phyloP scores from a whole-genome alignment of 441 rosid genomes.

The Flueggea neowawraea region DNA sequence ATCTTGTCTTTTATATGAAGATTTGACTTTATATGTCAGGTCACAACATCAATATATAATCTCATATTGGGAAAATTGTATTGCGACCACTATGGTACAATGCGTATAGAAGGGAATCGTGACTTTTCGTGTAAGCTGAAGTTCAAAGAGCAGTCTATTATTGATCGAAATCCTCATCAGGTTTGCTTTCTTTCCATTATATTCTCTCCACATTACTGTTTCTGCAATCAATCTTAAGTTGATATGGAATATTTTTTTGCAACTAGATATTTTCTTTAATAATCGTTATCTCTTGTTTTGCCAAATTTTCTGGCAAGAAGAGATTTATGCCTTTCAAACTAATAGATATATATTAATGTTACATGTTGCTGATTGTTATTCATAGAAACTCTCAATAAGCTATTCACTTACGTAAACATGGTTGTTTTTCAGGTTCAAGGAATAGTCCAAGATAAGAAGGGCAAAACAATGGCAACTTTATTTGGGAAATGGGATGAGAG shows the following conservation, averaged over 20 bases:
- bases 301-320: no score
- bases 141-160: constrained; percentile 89
- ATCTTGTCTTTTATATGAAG: neutral
- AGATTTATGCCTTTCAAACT: no score
- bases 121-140: constrained; percentile 78
- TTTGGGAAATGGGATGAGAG: constrained; percentile 95
- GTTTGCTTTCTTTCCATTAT: constrained; percentile 33
- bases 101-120: constrained; percentile 67
- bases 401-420: neutral
- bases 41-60: constrained; percentile 88
- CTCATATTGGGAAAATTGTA: constrained; percentile 85
- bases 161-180: constrained; percentile 93
- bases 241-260: no score
- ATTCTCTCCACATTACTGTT: neutral
- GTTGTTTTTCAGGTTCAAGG: constrained; percentile 66
- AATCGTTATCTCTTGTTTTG: no score
- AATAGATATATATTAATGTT: no score
- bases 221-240: neutral
- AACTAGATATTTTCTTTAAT: no score
- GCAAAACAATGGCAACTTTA: constrained; percentile 62
- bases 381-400: no score
- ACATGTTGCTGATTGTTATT: no score
- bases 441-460: constrained; percentile 55
- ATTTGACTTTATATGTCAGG: constrained; percentile 37
- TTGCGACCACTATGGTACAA: constrained; percentile 91